These are phyloP conservation scores for Celoporthe dispersa DNA, from an alignment of 2,329 filamentous ascomycete species.

Conservation along the genomic window DNA sequence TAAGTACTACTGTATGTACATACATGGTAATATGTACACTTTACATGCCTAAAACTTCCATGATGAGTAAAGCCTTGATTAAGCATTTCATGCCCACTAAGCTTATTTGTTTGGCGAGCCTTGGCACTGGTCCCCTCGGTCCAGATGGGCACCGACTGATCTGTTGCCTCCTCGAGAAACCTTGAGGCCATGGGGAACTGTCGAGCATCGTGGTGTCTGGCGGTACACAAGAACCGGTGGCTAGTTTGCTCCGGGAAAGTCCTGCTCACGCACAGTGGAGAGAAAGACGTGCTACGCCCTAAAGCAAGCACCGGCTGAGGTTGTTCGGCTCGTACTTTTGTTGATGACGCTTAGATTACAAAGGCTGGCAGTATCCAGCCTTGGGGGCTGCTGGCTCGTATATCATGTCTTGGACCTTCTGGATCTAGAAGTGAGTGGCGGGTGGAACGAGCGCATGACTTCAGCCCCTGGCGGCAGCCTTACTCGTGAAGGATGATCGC, in stretches of 20 bases:
- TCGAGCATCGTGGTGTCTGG: background rate
- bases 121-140: background rate
- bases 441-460: background rate
- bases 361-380: background rate
- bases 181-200: background rate
- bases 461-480: background rate
- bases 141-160: background rate
- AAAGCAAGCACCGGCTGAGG: background rate
- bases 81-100: background rate
- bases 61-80: background rate
- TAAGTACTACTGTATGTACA: background rate
- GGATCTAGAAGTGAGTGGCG: background rate
- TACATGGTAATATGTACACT: too few species aligned
- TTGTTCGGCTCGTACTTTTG: background rate
- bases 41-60: background rate
- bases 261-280: background rate
- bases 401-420: background rate
- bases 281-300: background rate
- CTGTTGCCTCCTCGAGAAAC: background rate
- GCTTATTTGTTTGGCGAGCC: background rate
- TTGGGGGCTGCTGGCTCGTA: background rate
- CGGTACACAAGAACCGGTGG: background rate
- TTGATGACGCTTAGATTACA: background rate
- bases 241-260: background rate
- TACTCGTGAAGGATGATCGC: background rate